A percentile compares a stretch with the other conserved stretches of the same genome.
phyloP scores from a whole-genome alignment of 805 yeast species.

The Metschnikowia lochheadii region DNA sequence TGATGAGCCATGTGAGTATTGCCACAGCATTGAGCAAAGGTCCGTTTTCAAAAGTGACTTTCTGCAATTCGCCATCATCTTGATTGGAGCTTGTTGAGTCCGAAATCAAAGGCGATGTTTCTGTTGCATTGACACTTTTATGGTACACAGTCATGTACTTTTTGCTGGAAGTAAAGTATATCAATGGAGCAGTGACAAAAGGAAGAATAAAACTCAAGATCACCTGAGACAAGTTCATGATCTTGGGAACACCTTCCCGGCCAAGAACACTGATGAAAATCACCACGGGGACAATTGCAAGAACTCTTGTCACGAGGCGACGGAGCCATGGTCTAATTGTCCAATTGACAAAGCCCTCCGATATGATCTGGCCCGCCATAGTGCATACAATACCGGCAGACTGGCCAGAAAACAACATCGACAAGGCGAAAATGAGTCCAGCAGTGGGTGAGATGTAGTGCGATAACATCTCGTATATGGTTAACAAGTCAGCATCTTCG shows the following conservation, averaged over 20 bases:
- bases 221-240: slow-evolving; percentile 44
- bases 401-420: slow-evolving; percentile 45
- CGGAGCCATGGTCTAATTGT: slow-evolving; percentile 41
- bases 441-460: slow-evolving; percentile 43
- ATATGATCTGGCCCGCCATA: slow-evolving; percentile 45
- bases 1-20: slow-evolving; percentile 38
- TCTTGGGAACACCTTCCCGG: slow-evolving; percentile 41
- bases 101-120: slow-evolving; percentile 10
- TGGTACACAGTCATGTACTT: slow-evolving; percentile 37
- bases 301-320: slow-evolving; percentile 36
- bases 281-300: slow-evolving; percentile 42
- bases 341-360: slow-evolving; percentile 46
- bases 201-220: slow-evolving; percentile 43
- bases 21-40: slow-evolving; percentile 28
- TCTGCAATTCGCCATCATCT: slow-evolving; percentile 12
- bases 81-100: slow-evolving; percentile 4
- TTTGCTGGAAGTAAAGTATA: slow-evolving; percentile 39
- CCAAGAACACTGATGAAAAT: slow-evolving; percentile 36
- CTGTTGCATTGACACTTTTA: background rate
- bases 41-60: slow-evolving; percentile 39
- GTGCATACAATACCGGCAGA: slow-evolving; percentile 48
- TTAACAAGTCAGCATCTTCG: slow-evolving; percentile 41
- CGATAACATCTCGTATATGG: slow-evolving; percentile 43
- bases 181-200: slow-evolving; percentile 42
- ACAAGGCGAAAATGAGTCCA: slow-evolving; percentile 41